phyloP scores from a whole-genome alignment of 1,284 basidiomycete genomes.

The Leccinum huronense region DNA sequence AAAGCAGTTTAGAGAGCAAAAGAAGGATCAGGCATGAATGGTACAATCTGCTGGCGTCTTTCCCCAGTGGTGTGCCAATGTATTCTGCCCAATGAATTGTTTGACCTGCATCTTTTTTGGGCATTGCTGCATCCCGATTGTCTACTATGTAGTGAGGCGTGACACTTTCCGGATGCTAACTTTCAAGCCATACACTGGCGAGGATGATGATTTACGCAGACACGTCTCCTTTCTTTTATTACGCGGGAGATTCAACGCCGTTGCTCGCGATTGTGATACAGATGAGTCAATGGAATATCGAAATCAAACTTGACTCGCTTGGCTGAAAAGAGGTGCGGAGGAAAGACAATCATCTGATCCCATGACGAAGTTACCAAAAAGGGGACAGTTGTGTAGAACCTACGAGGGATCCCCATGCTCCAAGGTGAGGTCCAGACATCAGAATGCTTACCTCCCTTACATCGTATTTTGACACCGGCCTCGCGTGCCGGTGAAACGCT shows the following conservation, averaged over 20 bases:
- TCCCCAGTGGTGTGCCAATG: slow-evolving; percentile 5
- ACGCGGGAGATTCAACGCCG: not conserved
- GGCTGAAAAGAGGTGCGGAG: not conserved
- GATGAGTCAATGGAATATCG: not conserved
- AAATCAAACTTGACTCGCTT: not conserved
- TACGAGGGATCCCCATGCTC: not conserved
- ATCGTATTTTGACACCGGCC: not conserved
- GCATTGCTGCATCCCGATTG: not conserved
- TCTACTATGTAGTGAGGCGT: not conserved
- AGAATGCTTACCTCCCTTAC: not conserved
- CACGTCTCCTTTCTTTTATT: not conserved
- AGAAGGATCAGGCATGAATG: slow-evolving; percentile 22
- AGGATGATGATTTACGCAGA: not conserved
- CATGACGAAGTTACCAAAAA: not conserved
- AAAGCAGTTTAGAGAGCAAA: slow-evolving; percentile 45
- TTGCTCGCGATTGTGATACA: not conserved
- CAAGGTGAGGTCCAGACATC: not conserved
- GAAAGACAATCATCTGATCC: not conserved
- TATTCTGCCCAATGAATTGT: not conserved
- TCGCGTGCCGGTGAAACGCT: not conserved
- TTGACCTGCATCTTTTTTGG: not conserved
- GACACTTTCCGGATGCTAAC: not conserved
- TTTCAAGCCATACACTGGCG: not conserved
- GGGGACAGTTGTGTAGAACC: not conserved
- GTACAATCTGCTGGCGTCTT: not conserved